Evolutionary conservation across 306 rosid species (phyloP), one percentile per base, ranked within the genome.

Genomic region (Styphnolobium japonicum): DNA sequence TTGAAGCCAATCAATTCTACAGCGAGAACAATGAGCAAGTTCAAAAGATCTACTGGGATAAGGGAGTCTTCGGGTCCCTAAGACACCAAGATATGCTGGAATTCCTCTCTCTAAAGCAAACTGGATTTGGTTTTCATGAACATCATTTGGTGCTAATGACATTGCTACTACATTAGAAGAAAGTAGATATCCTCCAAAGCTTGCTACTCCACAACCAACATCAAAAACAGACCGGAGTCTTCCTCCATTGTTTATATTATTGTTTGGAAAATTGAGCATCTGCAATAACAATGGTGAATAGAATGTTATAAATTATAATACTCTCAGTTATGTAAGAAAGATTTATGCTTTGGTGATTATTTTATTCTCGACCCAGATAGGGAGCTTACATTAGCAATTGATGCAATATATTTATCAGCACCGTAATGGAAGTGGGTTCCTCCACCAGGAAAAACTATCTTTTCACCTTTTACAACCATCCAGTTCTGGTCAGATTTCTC

Each of bases 61-160:
- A 58, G 97, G 96, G 77, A 92, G 92, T 75, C 96, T 90, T 77
- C 83, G 88, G 62, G 96, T 92, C 82, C 96, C 97, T 37, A 92
- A 74, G 75, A 92, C 93, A 72, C 97, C 97, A 63, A 90, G 90
- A 85, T 87, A 90, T 40, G 93, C 90, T 34, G 90, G 97, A 78
- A 92, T 90, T 76, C 93, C 97, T 84, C 96, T 89, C 82, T 92
- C 96, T 51, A 90, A 77, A 29, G 96, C 96, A 77, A 92, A 92
- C 71, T 92, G 97, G 81, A 92, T 90, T 63, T 89, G 96, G 85
- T 92, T 92, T 66, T 92, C 87, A 83, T 92, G 95, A 73, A 85
- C 93, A 83, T 90, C 97, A 79, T 92, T 92, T 6, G 96, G 97
- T 82, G 97, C 92, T 60, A 92, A 83, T 77, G 96, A 90, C 90